Base-by-base conservation (phyloP, 345 rosid species). In the Hibiscus syriacus region DNA sequence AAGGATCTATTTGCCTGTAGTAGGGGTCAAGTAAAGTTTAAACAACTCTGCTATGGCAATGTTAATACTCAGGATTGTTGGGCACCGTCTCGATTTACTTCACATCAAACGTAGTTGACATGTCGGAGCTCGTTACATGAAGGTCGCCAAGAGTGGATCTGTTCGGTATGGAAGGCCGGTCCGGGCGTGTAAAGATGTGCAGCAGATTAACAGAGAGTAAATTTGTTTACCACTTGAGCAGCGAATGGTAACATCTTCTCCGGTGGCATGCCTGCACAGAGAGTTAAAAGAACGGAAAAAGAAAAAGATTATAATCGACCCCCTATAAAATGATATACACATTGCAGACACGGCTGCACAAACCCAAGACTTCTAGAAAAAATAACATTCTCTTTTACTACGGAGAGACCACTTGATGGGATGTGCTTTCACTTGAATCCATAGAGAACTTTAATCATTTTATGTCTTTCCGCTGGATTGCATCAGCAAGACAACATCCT, bases 111-210 rank as follows among this genome's bases (percentile, higher is more conserved):
- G 19, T 30, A 10, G 67, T 3, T 1, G n/a, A 16, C 56, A 50
- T 66, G 23, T 45, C 22, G 22, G 62, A 55, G 11, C 36, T 17
- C 38, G 41, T 7, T 16, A 55, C 22, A 56, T 43, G 73, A 85
- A 84, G n/a, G 86, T 45, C 16, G 68, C 75, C 72, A 92, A 77
- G 64, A 85, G 76, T 8, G 89, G 79, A 76, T 92, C 87, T 2
- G 81, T 63, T 23, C 72, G 71, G 63, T 19, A 58, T 66, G 95
- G 98, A 80, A 92, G 95, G 72, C 85, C 84, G 0, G 88, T 80
- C 48, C 90, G 89, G 64, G 98, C 97, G 75, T 96, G 97, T 71
- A 92, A 78, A 29, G 80, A 86, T 79, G 88, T 85, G 79, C 97
- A 90, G 14, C 80, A 79, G n/a, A n/a, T n/a, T n/a, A n/a, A n/a